Evolutionary conservation across 1,139 yeast genomes (phyloP).

Genomic region (Yamadazyma songkhlaensis): DNA sequence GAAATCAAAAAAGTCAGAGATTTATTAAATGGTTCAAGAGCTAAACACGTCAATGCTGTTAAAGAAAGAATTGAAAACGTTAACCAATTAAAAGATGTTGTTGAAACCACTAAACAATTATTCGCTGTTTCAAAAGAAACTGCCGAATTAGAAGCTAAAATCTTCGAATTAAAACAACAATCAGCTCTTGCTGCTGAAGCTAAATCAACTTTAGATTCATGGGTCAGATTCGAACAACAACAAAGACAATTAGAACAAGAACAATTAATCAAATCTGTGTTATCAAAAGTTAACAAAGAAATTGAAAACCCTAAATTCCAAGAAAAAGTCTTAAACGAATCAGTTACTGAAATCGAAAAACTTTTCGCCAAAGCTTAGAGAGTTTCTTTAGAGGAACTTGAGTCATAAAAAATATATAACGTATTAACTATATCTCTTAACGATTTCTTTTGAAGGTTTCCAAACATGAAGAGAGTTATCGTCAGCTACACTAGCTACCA

Average conservation of each 20-base stretch:
- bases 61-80: slow-evolving; percentile 89
- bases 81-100: slow-evolving; percentile 87
- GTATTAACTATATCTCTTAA: slow-evolving; percentile 3
- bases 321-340: slow-evolving; percentile 85
- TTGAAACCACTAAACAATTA: slow-evolving; percentile 83
- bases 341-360: slow-evolving; percentile 89
- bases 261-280: slow-evolving; percentile 83
- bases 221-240: slow-evolving; percentile 98
- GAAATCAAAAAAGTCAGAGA: slow-evolving; percentile 80
- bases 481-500: slow-evolving; percentile 79
- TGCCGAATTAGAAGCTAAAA: slow-evolving; percentile 86
- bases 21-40: slow-evolving; percentile 84
- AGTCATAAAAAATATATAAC: no score
- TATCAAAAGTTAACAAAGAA: slow-evolving; percentile 85
- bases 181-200: slow-evolving; percentile 88
- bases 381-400: neutral
- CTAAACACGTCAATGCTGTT: slow-evolving; percentile 87
- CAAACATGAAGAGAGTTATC: slow-evolving; percentile 89
- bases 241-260: slow-evolving; percentile 96
- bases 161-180: slow-evolving; percentile 88
- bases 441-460: slow-evolving; percentile 51
- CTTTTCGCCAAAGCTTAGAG: slow-evolving; percentile 52
- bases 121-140: slow-evolving; percentile 96
- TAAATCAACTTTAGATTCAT: slow-evolving; percentile 91
- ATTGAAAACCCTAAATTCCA: slow-evolving; percentile 88